Base-by-base conservation (phyloP, 2,329 filamentous ascomycete genomes). In the Pleomassaria siparia region DNA sequence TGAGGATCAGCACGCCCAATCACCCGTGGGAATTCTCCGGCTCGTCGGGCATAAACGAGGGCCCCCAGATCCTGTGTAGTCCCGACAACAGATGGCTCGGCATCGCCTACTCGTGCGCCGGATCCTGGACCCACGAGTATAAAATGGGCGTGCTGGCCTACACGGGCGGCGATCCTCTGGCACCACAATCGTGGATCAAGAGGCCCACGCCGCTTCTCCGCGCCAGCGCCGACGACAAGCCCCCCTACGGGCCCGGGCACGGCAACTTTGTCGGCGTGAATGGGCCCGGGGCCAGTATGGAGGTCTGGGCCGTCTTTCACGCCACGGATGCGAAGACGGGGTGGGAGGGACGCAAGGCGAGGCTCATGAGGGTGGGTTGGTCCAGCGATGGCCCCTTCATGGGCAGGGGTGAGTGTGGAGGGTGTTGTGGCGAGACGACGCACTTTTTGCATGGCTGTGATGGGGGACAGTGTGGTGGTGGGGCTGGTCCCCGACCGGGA, bases 51-150 rank as follows among this genome's bases (percentile, higher is more conserved):
- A 76, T 77, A 53, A 76, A 76, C 50, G 75, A 77, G 51, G 75
- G 72, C 0, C 72, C 72, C 15, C 72, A 75, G 48, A 64, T 66
- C 22, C 51, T 75, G 1, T 60, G 55, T 39, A 61, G 60, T 1
- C 70, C 69, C 0, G 66, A 73, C 43, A 63, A 61, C 0, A 47
- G 57, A 1, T 77, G 74, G 74, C 58, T 54, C 12, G 75, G 75
- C 1, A 53, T 77, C n/a, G 74, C 70, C n/a, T 77, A 76, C 48
- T 72, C 67, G 4, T 76, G 74, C 50, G 72, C 73, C 0, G 75
- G 73, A 1, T 70, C 63, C 50, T 77, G 75, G 75, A 77, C 75
- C 1, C 69, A 70, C 39, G 69, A 76, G 46, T 77, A 77, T 59
- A 77, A 77, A 53, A 75, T 77, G 71, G 72, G 71, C n/a, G 67